Evolutionary conservation across 1,284 basidiomycete species (phyloP).

Genomic region (Tylopilus sp.): DNA sequence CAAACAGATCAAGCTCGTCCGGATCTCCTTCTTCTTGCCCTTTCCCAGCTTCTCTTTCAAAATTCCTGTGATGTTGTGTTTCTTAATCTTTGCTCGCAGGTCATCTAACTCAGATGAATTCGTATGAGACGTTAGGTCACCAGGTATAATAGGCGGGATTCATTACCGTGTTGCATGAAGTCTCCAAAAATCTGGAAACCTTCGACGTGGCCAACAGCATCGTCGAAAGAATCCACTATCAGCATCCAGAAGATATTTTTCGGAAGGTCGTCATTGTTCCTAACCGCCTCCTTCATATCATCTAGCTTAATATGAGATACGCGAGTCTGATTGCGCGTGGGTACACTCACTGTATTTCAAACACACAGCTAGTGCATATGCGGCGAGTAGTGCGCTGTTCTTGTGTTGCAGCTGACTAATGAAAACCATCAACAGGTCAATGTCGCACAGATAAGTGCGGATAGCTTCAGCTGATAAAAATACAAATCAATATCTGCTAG

Average conservation of each 20-base stretch:
- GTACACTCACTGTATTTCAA: neutral
- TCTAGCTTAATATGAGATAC: no score
- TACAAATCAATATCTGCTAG: no score
- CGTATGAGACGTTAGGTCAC: neutral
- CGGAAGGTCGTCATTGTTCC: no score
- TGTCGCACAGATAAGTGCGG: no score
- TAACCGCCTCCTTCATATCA: no score
- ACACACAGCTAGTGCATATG: slow-evolving; percentile 8
- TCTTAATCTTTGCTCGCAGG: neutral
- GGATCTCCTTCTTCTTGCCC: neutral
- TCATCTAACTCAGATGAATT: neutral
- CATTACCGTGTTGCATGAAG: slow-evolving; percentile 4
- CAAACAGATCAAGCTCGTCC: slow-evolving; percentile 4
- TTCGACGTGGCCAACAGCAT: slow-evolving; percentile 10
- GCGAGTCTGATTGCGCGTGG: no score
- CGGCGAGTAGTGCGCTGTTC: slow-evolving; percentile 5
- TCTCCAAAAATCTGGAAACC: neutral
- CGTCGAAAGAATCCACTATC: slow-evolving; percentile 14
- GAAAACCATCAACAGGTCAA: slow-evolving; percentile 2
- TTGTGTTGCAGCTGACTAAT: neutral
- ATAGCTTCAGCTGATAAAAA: no score
- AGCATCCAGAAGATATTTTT: slow-evolving; percentile 2
- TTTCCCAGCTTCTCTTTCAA: slow-evolving; percentile 1
- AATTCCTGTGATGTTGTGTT: neutral
- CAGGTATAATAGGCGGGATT: neutral